Evolutionary conservation across 2,329 filamentous ascomycete genomes (phyloP), one percentile per base, ranked within the genome.

Genomic region (Fusarium agapanthi): DNA sequence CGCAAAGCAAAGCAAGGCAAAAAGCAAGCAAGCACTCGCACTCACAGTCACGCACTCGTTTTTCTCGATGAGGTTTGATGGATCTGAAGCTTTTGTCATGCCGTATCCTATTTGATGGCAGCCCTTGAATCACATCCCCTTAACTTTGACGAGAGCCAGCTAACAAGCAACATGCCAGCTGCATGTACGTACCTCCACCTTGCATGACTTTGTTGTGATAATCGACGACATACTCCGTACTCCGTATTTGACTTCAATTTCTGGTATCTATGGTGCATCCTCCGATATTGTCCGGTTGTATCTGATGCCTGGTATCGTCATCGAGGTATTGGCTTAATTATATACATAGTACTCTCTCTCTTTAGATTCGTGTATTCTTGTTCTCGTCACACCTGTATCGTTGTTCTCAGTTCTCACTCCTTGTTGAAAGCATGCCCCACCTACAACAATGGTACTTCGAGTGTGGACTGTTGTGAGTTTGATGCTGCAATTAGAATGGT

Each of bases 131-230:
- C 26, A 54, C 58, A 32, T 58, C 59, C 51, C 65, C 56, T 65
- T 69, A 41, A 68, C 44, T 41, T 62, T 38, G 43, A 60, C 61
- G 59, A 65, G 54, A 57, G 57, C 47, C 43, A 61, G 57, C 60
- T 65, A 54, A 41, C 15, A 40, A 26, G 24, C 66, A 67, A 73
- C 75, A 76, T 76, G 56, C 71, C 71, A 69, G 59, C 59, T 65
- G 55, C 16, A 34, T 14, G 38, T 45, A 65, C 40, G 20, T 28
- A 30, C 34, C 43, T n/a, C 32, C 47, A 37, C 44, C 24, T 26
- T 45, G 16, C 35, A 30, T n/a, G 24, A 41, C 47, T 59, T 50
- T 47, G 54, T 45, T 54, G 44, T 54, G 50, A 40, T 72, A 41
- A 38, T 47, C 48, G 34, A 43, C 48, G 35, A 47, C 26, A 45